Base-by-base conservation (phyloP, 352 stramenopile genomes). In the Globisporangium splendens region DNA sequence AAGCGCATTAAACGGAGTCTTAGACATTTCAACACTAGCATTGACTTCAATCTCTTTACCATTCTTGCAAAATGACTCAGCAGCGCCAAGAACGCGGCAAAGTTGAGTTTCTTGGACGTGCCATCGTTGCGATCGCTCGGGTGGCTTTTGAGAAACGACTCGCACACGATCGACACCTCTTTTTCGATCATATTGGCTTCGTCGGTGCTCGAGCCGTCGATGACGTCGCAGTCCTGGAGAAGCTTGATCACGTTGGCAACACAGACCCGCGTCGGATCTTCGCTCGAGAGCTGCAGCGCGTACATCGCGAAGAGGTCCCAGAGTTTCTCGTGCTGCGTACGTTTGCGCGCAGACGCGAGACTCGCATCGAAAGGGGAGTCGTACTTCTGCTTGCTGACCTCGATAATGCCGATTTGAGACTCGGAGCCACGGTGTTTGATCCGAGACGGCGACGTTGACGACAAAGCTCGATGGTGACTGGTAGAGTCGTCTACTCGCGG, bases 261-360 rank as follows among this genome's bases (percentile, higher is more conserved):
- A 54, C 81, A 75, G 58, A 93, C 86, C 31, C 74, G 69, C 20
- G 81, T 89, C 20, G 83, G 83, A 61, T 93, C 81, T 49, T 93
- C 83, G 13, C 65, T 84, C n/a, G 79, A 90, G 15, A 89, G 79
- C 54, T 86, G 79, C 49, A 93, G 62, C 46, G 81, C 77, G 51
- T 91, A 93, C 17, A 74, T 73, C 5, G 79, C 81, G 35, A 91
- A 93, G 53, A 93, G 83, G 54, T 89, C 78, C 83, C 83, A 93
- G 15, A 93, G 66, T 42, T 79, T 73, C 52, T 93, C 83, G 33
- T 88, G 77, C 58, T 89, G 77, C 20, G 72, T 77, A 10, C 75
- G 72, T 57, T 83, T 83, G 8, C 77, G 61, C 48, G 78, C 77
- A 0, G 53, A 67, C 10, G 72, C 66, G 43, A 91, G 72, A 47